Conservation (phyloP, 23 red algal genomes). For the Pyropia haitanensis region DNA sequence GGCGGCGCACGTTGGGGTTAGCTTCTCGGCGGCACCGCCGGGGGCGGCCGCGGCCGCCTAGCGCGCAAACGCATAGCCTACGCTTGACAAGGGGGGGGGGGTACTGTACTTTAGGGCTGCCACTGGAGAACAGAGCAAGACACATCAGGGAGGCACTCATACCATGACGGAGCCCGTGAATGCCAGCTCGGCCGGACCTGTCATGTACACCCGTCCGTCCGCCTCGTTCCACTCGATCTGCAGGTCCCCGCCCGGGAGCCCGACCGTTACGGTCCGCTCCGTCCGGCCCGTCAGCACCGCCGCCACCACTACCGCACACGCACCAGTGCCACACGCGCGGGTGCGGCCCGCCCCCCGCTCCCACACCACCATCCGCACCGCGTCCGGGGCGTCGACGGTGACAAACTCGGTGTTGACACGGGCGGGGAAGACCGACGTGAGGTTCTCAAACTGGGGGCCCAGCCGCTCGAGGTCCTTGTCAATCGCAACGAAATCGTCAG, state of each 20-base stretch:
- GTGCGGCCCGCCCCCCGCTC: slow-evolving; percentile 90
- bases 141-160: no score
- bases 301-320: slow-evolving; percentile 83
- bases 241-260: slow-evolving; percentile 79
- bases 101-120: no score
- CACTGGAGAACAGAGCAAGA: no score
- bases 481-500: slow-evolving; percentile 39
- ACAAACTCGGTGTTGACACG: slow-evolving; percentile 91
- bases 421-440: slow-evolving; percentile 48
- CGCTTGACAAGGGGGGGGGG: no score
- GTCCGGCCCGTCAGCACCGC: slow-evolving; percentile 46
- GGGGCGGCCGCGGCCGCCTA: no score
- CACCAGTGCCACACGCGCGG: slow-evolving; percentile 93
- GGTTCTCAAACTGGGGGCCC: slow-evolving; percentile 76
- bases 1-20: slow-evolving; percentile 49
- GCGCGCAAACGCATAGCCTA: no score
- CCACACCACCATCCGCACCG: slow-evolving; percentile 90
- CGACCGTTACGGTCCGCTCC: slow-evolving; percentile 29
- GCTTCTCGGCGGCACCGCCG: slow-evolving; percentile 10
- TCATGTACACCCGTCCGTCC: slow-evolving; percentile 81
- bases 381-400: slow-evolving; percentile 11
- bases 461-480: slow-evolving; percentile 59
- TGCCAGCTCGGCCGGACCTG: slow-evolving; percentile 88
- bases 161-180: slow-evolving; percentile 25
- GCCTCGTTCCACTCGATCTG: slow-evolving; percentile 61